Conservation (phyloP, 1,139 yeast species). For the Saccharomyces pastorianus region DNA sequence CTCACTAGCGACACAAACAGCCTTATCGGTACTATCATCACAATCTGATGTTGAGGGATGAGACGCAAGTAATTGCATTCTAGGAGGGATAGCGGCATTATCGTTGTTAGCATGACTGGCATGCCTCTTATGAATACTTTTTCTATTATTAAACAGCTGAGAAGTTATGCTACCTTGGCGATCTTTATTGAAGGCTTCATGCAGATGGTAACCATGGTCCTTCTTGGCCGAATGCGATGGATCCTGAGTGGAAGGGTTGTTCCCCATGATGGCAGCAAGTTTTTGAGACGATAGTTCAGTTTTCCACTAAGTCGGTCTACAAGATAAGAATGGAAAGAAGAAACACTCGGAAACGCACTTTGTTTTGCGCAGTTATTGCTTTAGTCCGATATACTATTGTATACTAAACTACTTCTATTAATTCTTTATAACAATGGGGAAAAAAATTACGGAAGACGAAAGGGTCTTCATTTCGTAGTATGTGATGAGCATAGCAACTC, state of each 20-base stretch:
- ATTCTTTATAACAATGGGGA: no score
- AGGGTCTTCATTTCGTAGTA: no score
- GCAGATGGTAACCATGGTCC: neutral
- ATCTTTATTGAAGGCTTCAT: slow-evolving; percentile 2
- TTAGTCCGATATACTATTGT: neutral
- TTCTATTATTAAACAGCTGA: slow-evolving; percentile 18
- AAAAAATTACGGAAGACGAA: no score
- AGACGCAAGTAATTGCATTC: neutral
- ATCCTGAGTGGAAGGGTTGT: slow-evolving; percentile 10
- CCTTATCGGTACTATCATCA: slow-evolving; percentile 1
- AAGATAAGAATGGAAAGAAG: neutral
- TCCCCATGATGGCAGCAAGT: slow-evolving; percentile 10
- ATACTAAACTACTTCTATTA: no score
- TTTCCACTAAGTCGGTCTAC: neutral
- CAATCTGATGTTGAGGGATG: neutral
- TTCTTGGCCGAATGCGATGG: slow-evolving; percentile 1
- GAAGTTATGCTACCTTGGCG: slow-evolving; percentile 21
- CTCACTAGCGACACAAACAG: neutral
- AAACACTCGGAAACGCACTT: neutral
- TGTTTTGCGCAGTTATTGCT: neutral
- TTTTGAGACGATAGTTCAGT: neutral
- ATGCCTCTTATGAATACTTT: slow-evolving; percentile 8
- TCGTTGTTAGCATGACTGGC: neutral
- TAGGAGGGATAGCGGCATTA: neutral
- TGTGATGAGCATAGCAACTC: no score